Conservation (phyloP, 805 yeast species). For the Yarrowia sp. region DNA sequence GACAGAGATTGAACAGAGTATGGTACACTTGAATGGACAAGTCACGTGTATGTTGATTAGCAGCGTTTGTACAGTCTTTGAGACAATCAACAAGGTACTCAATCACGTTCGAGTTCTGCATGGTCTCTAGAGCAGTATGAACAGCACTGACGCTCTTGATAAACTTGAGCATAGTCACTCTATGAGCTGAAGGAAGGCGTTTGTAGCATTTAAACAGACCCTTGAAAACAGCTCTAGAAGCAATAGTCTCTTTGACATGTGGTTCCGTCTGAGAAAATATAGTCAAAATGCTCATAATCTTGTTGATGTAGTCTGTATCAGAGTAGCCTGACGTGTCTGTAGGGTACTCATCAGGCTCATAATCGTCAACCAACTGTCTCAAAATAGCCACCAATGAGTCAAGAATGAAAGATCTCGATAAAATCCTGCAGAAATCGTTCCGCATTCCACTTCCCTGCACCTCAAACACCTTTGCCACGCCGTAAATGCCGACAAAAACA, state of each 20-base stretch:
- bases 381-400: constrained; percentile 44
- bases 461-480: constrained; percentile 44
- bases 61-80: constrained; percentile 29
- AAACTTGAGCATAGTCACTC: constrained; percentile 47
- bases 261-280: constrained; percentile 50
- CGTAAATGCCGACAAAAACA: constrained; percentile 45
- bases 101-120: constrained; percentile 43
- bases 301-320: constrained; percentile 34
- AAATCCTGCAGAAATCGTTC: constrained; percentile 49
- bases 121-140: constrained; percentile 34
- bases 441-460: constrained; percentile 39
- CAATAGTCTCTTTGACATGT: constrained; percentile 41
- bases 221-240: constrained; percentile 40
- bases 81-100: constrained; percentile 45
- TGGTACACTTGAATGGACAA: constrained; percentile 49
- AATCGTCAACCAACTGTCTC: constrained; percentile 35
- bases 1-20: constrained; percentile 51
- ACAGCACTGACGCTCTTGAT: constrained; percentile 39
- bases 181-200: constrained; percentile 37
- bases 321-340: constrained; percentile 31
- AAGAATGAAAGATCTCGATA: constrained; percentile 44
- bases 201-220: constrained; percentile 35
- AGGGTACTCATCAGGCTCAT: constrained; percentile 21
- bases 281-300: constrained; percentile 44
- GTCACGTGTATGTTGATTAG: constrained; percentile 39